phyloP scores from a whole-genome alignment of 2,329 filamentous ascomycete genomes.

The Lomentospora prolificans region DNA sequence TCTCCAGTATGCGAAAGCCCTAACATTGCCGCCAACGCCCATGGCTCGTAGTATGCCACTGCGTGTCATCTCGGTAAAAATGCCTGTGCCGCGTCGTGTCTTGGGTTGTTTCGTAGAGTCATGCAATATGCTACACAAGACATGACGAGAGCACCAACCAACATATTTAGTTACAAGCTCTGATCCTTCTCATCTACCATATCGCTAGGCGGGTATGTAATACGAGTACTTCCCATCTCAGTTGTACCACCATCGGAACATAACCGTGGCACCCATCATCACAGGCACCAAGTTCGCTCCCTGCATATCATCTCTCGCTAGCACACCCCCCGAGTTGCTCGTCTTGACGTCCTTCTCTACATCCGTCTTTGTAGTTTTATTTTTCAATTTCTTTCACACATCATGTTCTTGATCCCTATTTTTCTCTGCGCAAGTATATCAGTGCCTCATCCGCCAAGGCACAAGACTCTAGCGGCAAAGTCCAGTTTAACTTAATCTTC shows the following conservation, averaged over 20 bases:
- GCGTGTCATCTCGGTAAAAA: neutral
- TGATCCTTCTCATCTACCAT: neutral
- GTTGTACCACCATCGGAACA: neutral
- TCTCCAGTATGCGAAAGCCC: neutral
- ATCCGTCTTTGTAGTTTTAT: neutral
- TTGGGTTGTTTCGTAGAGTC: neutral
- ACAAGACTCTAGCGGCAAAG: neutral
- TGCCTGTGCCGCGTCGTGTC: neutral
- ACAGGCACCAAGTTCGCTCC: neutral
- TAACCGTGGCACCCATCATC: neutral
- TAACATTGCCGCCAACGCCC: neutral
- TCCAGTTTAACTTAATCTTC: neutral
- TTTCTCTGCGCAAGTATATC: neutral
- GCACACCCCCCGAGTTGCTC: neutral
- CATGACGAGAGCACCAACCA: neutral
- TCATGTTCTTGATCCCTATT: neutral
- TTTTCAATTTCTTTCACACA: neutral
- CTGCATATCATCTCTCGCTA: neutral
- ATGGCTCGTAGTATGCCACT: neutral
- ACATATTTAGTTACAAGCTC: neutral
- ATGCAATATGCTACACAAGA: neutral
- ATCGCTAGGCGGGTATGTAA: too few relatives aligned
- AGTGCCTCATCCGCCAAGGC: neutral
- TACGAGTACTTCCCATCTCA: too few relatives aligned
- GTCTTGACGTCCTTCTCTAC: neutral